Evolutionary conservation across 768 basidiomycete species (phyloP), one percentile per base, ranked within the genome.

Genomic region (Mycena crocata): DNA sequence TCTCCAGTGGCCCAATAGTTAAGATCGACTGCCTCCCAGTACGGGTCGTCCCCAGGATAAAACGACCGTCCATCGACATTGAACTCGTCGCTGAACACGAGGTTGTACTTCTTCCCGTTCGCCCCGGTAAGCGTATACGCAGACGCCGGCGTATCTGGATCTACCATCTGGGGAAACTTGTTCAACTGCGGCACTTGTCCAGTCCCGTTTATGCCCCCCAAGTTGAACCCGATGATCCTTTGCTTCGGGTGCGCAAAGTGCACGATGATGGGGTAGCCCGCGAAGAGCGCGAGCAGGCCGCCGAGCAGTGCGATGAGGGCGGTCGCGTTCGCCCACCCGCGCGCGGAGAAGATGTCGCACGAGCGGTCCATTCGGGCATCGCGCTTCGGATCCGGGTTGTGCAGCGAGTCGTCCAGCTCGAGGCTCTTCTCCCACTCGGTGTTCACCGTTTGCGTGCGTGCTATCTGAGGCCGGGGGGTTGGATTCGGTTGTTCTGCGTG

Each of bases 351-450:
- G 28, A 93, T 71, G 4, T 90, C 89, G 64, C 91, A 93, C 9
- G 85, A 83, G 56, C 80, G 80, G 64, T 91, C 87, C 28, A 86
- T 80, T 1, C 83, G 83, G 3, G 86, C 87, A 57, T 90, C 91
- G 58, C 90, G 84, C n/a, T 87, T 82, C 30, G 92, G 87, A 81
- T 94, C 93, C 49, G 89, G 94, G 82, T 94, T 93, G 77, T 98
- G 96, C 24, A 98, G 85, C 24, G 89, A 86, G 76, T 98, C 96
- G 81, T 98, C 96, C 21, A 92, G 84, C 75, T 96, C 95, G 12
- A 94, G 90, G 62, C 95, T 94, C 73, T 86, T 89, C 76, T 94
- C 93, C 90, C 92, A 94, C 71, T 90, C 28, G 73, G 74, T 88
- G 91, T 72, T 89, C 85, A 93, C 84, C 0, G 91, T 88, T 10